Base-by-base conservation (phyloP, 2,329 filamentous ascomycete genomes). In the Exophiala sp. region DNA sequence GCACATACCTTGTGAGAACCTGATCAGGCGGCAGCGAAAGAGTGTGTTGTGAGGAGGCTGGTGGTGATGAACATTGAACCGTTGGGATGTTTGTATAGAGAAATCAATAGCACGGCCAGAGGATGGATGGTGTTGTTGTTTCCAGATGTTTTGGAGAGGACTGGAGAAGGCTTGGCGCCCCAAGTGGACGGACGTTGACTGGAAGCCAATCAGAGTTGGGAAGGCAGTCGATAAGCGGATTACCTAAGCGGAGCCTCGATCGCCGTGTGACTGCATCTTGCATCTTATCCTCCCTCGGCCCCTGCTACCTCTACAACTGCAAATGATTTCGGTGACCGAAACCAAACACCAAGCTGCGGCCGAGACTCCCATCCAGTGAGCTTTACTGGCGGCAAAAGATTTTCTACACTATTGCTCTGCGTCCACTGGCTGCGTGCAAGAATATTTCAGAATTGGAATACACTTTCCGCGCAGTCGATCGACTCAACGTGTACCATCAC, bases 131-230 rank as follows among this genome's bases (percentile, higher is more conserved):
- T 39, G 43, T 46, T 46, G 19, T 41, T 41, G 38, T n/a, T 41
- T 4, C 34, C 34, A 32, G 43, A 45, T 46, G 43, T 46, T 46
- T 46, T 46, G 32, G 35, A 41, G 38, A 21, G 8, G 38, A 14
- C n/a, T 21, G 8, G 3, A 9, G 21, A 5, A 9, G 34, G 34
- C 34, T 37, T 37, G 34, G 34, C 34, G 16, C 14, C 34, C n/a
- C 14, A 16, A 19, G 14, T 19, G 34, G 34, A 37, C 16, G 3
- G 38, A 41, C 19, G 38, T 41, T 24, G 38, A 14, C 3, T 5
- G 38, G 38, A 23, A 24, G 13, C 38, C 38, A 41, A 41, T 41
- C 38, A 41, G 19, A 19, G n/a, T 35, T n/a, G 14, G 14, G 6
- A 16, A 3, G 29, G 4, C 34, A 9, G 11, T 8, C 9, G 10